A percentile compares a stretch with the other conserved stretches of the same genome.
Conservation (phyloP, 2,329 filamentous ascomycete species). For the Aspergillus sergii region DNA sequence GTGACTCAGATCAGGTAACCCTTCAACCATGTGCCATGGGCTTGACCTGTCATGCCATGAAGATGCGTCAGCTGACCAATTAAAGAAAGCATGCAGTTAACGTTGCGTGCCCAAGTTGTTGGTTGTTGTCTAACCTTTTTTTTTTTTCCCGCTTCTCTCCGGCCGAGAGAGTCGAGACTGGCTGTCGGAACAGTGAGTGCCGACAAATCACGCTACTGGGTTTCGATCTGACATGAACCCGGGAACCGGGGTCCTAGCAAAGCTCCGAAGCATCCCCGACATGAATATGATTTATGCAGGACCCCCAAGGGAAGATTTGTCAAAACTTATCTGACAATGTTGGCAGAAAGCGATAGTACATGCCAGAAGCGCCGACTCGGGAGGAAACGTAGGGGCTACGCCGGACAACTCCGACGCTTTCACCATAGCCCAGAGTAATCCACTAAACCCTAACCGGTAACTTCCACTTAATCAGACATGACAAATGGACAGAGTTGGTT, state of each 20-base stretch:
- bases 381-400: not conserved
- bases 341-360: slow-evolving; percentile 12
- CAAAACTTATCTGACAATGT: not conserved
- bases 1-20: not conserved
- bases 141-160: not conserved
- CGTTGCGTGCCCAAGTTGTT: not conserved
- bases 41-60: slow-evolving; percentile 4
- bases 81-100: not conserved
- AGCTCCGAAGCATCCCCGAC: not conserved
- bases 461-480: not conserved
- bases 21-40: not conserved
- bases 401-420: slow-evolving; percentile 10
- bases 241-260: not conserved
- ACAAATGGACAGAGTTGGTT: not conserved
- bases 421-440: not conserved
- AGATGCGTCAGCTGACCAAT: not conserved
- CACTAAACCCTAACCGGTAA: not conserved
- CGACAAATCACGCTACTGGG: not conserved
- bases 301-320: not conserved
- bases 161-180: slow-evolving; percentile 1
- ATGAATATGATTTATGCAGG: not conserved
- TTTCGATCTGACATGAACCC: not conserved
- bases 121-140: not conserved
- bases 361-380: slow-evolving; percentile 7
- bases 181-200: not conserved